phyloP scores from a whole-genome alignment of 805 yeast genomes.

The Debaryomyces maramus region DNA sequence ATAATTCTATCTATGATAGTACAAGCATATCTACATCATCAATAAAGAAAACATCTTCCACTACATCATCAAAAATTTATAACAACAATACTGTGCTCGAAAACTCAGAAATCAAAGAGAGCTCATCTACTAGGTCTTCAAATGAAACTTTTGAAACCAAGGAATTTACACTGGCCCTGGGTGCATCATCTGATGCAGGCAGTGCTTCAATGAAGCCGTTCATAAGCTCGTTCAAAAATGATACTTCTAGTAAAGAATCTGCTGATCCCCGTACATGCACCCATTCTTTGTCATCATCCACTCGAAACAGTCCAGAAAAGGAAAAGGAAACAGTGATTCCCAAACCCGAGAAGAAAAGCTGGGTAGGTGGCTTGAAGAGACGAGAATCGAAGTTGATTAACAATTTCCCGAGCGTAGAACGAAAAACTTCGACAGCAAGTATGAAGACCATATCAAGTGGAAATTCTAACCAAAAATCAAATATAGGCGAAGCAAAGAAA shows the following conservation, averaged over 20 bases:
- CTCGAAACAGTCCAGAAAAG: neutral
- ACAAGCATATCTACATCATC: conserved; percentile 10
- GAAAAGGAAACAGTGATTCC: conserved; percentile 4
- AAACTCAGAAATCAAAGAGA: conserved; percentile 2
- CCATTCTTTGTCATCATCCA: conserved; percentile 5
- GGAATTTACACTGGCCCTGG: conserved; percentile 2
- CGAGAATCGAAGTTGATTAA: conserved; percentile 22
- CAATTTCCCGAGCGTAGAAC: conserved; percentile 9
- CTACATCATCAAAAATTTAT: conserved; percentile 1
- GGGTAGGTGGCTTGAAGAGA: conserved; percentile 41
- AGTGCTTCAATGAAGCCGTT: conserved; percentile 18
- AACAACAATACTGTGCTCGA: conserved; percentile 8
- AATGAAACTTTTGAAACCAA: conserved; percentile 4
- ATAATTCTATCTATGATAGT: conserved; percentile 3
- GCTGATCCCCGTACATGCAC: conserved; percentile 1
- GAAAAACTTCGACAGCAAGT: conserved; percentile 23
- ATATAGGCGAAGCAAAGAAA: conserved; percentile 13
- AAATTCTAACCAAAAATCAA: neutral
- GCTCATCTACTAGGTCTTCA: conserved; percentile 12
- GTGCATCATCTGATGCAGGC: conserved; percentile 2
- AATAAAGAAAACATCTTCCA: conserved; percentile 6
- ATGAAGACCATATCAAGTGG: conserved; percentile 11
- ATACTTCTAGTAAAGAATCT: conserved; percentile 6
- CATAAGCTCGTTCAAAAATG: conserved; percentile 34
- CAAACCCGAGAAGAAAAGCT: conserved; percentile 35